A percentile compares a stretch with the other conserved stretches of the same genome.
These are phyloP conservation scores for Chlamydomonas schloesseri DNA, from an alignment of 139 green algal species.

Conservation along the genomic window DNA sequence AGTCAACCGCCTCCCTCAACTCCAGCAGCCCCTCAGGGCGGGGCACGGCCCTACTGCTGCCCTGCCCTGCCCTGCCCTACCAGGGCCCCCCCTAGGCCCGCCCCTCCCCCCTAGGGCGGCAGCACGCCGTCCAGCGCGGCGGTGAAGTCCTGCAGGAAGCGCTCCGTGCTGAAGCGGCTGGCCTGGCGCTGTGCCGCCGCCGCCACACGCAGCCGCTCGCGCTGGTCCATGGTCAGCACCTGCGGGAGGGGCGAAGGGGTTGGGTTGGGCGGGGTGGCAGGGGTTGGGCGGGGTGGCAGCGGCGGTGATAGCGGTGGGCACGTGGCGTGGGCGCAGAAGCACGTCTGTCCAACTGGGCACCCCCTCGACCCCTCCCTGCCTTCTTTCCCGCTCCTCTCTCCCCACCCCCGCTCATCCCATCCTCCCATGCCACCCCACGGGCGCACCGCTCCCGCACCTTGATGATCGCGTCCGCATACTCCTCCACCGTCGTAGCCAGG, in stretches of 20 bases:
- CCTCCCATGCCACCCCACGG: neutral
- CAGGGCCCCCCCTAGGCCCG: no score
- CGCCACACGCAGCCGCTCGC: slow-evolving; percentile 74
- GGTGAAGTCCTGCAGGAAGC: slow-evolving; percentile 68
- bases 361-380: neutral
- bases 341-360: no score
- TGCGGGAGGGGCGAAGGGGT: slow-evolving; percentile 15
- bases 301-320: no score
- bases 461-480: slow-evolving; percentile 83
- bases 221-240: slow-evolving; percentile 83
- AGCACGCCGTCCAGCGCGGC: slow-evolving; percentile 55
- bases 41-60: no score
- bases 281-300: no score
- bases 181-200: slow-evolving; percentile 73
- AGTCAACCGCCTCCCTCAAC: no score
- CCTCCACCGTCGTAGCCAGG: slow-evolving; percentile 71
- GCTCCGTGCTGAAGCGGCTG: slow-evolving; percentile 66
- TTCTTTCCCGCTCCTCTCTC: no score
- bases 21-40: no score
- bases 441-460: slow-evolving; percentile 29
- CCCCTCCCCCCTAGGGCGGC: slow-evolving; percentile 39
- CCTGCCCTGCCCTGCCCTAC: no score
- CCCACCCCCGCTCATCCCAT: no score
- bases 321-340: no score
- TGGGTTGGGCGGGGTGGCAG: neutral